These are phyloP conservation scores for Saccharum spontaneum DNA, from an alignment of 176 grass and related monocot genomes.

Conservation along the genomic window DNA sequence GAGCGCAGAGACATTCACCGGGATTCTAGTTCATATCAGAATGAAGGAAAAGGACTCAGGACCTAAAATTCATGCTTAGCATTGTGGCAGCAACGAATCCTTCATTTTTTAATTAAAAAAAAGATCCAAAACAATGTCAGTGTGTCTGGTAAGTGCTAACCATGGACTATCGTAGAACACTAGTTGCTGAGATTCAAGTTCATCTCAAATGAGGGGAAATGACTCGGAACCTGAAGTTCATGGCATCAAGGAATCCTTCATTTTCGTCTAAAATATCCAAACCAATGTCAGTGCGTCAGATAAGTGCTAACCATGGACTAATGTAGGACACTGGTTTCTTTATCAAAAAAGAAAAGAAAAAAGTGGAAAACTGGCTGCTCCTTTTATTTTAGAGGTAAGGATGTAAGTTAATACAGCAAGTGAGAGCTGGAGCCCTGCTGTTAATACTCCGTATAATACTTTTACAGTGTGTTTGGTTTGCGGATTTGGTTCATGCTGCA, in stretches of 20 bases:
- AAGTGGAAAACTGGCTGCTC: neutral
- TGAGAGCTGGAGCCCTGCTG: neutral
- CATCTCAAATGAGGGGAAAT: too few relatives aligned
- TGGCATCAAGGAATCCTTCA: too few relatives aligned
- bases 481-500: too few relatives aligned
- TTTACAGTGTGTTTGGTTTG: neutral
- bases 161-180: neutral
- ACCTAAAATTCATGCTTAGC: neutral
- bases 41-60: neutral
- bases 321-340: neutral
- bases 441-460: neutral
- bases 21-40: neutral
- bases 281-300: neutral
- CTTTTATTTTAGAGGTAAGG: neutral
- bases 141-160: neutral
- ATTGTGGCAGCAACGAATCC: neutral
- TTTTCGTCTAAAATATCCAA: constrained; percentile 1
- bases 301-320: neutral
- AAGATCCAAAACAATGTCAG: constrained; percentile 2
- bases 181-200: neutral
- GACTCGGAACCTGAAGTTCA: too few relatives aligned
- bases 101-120: constrained; percentile 12
- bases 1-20: neutral
- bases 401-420: neutral
- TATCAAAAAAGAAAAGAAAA: neutral